These are phyloP conservation scores for Pyronema domesticum DNA, from an alignment of 495 filamentous ascomycete genomes.

Conservation along the genomic window DNA sequence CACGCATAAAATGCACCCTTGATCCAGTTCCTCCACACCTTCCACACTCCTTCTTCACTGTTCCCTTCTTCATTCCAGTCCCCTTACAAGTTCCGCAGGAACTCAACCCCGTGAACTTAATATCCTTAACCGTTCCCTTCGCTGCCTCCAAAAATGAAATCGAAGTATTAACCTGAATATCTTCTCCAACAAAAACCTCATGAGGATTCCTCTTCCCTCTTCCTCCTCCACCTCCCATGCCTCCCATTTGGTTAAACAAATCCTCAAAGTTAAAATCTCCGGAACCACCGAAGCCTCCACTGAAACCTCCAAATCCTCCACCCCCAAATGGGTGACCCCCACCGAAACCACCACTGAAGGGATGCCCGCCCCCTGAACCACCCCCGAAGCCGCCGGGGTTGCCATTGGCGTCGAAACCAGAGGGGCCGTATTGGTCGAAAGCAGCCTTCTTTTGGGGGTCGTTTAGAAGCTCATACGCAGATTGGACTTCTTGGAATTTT, in stretches of 20 bases:
- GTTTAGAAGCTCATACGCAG: slow-evolving; percentile 79
- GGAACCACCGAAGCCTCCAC: slow-evolving; percentile 40
- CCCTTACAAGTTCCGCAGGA: slow-evolving; percentile 68
- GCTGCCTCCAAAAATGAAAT: slow-evolving; percentile 95
- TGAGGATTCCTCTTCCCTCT: slow-evolving; percentile 39
- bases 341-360: slow-evolving; percentile 38
- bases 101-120: slow-evolving; percentile 57
- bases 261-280: slow-evolving; percentile 87
- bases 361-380: slow-evolving; percentile 35
- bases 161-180: slow-evolving; percentile 76
- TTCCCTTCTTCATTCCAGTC: slow-evolving; percentile 65
- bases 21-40: slow-evolving; percentile 74
- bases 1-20: slow-evolving; percentile 69
- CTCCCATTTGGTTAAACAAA: slow-evolving; percentile 55
- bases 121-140: slow-evolving; percentile 63
- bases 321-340: slow-evolving; percentile 20
- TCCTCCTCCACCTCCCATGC: slow-evolving; percentile 32
- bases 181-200: slow-evolving; percentile 66
- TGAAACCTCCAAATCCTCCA: slow-evolving; percentile 36
- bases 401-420: slow-evolving; percentile 64
- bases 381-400: slow-evolving; percentile 47
- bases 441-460: slow-evolving; percentile 81
- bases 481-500: slow-evolving; percentile 78
- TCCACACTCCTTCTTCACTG: slow-evolving; percentile 52
- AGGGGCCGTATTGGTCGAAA: slow-evolving; percentile 76